Conservation (phyloP, 1,139 yeast species). For the Lodderomyces metapsilosis region DNA sequence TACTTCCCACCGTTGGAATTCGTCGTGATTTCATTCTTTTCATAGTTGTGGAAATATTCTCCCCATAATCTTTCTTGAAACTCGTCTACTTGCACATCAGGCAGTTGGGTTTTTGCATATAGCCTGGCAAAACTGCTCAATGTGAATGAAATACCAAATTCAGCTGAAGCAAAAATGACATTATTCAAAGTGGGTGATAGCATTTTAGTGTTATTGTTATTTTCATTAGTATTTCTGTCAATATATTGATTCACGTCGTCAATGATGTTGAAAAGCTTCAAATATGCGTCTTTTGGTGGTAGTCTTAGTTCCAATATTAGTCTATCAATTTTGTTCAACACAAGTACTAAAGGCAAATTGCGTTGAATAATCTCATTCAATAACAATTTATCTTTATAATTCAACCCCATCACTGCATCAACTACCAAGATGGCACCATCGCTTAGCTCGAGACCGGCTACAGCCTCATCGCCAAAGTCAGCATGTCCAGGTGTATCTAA, state of each 20-base stretch:
- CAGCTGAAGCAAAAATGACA: conserved; percentile 72
- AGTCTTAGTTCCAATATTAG: conserved; percentile 72
- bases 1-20: conserved; percentile 26
- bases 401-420: conserved; percentile 85
- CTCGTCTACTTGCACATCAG: conserved; percentile 32
- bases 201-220: conserved; percentile 26
- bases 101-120: conserved; percentile 36
- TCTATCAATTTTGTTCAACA: conserved; percentile 84
- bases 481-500: conserved; percentile 92
- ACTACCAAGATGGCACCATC: conserved; percentile 72
- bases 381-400: conserved; percentile 48
- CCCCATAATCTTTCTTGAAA: conserved; percentile 76
- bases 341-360: conserved; percentile 53
- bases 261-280: conserved; percentile 61
- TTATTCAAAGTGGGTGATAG: conserved; percentile 67
- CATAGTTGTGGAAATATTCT: conserved; percentile 52
- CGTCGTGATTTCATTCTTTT: conserved; percentile 44
- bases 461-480: conserved; percentile 74
- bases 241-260: conserved; percentile 62
- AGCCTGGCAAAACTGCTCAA: conserved; percentile 61
- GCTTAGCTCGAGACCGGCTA: conserved; percentile 53
- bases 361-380: conserved; percentile 49
- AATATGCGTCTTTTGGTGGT: conserved; percentile 72
- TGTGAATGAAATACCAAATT: conserved; percentile 62
- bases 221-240: conserved; percentile 21